phyloP scores from a whole-genome alignment of 2,329 filamentous ascomycete species.

The Fusarium udum region DNA sequence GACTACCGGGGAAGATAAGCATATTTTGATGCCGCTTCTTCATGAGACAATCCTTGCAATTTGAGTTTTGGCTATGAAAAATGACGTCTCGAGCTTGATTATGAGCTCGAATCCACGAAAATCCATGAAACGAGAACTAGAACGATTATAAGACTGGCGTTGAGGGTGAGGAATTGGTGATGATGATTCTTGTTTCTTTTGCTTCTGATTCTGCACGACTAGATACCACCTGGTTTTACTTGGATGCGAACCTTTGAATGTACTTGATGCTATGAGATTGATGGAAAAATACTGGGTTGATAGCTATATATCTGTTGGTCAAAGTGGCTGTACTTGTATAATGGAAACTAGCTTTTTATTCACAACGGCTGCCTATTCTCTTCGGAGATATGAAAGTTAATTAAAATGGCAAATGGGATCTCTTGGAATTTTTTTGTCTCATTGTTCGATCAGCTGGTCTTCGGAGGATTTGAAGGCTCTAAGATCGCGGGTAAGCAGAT shows the following conservation, averaged over 20 bases:
- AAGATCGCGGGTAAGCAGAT: slow-evolving; percentile 9
- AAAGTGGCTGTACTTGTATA: background rate
- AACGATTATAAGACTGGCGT: slow-evolving; percentile 23
- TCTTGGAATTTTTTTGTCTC: background rate
- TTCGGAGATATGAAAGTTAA: background rate
- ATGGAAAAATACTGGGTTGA: background rate
- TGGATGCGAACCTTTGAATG: slow-evolving; percentile 17
- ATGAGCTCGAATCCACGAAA: background rate
- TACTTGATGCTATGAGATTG: slow-evolving; percentile 8
- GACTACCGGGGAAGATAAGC: slow-evolving; percentile 65
- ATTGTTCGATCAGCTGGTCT: background rate
- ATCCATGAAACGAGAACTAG: background rate
- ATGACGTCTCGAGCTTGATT: background rate
- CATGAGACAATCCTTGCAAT: background rate
- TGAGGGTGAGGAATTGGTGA: slow-evolving; percentile 11
- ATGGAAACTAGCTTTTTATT: background rate
- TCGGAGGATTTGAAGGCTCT: background rate
- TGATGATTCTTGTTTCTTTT: slow-evolving; percentile 16
- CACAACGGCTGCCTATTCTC: background rate
- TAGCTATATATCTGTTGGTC: background rate
- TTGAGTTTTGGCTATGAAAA: background rate
- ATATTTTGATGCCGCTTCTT: background rate
- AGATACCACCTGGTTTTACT: slow-evolving; percentile 39
- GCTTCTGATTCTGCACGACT: slow-evolving; percentile 27
- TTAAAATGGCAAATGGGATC: background rate